Base-by-base conservation (phyloP, 257 asterid species). In the Anisodus tanguticus region DNA sequence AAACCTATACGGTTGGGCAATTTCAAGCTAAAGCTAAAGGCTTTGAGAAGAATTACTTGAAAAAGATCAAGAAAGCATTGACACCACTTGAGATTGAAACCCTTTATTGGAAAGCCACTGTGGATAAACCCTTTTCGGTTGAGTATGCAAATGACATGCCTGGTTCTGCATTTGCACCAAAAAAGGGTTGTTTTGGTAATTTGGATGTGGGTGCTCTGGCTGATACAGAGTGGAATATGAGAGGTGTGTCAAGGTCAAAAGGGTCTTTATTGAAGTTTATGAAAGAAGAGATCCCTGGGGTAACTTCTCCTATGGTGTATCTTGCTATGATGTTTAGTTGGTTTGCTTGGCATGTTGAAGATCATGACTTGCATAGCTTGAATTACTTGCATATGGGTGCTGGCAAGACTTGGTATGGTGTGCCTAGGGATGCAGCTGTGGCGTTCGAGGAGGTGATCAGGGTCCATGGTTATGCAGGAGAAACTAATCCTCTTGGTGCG, bases 321-420 rank as follows among this genome's bases (percentile, higher is more conserved):
- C 89, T 97, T 83, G 99, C 99, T 15, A 97, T 97, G 99, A 90
- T 97, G 97, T 95, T 97, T 88, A 97, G 99, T 82, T 97, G 99
- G 99, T 97, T 97, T 89, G 99, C 99, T 86, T 97, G 99, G 99
- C 99, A 97, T 83, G 99, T 95, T 54, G 99, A 97, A 90, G 99
- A 97, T 92, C 99, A 97, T 89, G 99, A 97, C 86, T 91, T 97
- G 91, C 99, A 97, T 86, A 97, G 99, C 91, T 91, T 97, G 96
- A 97, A 97, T 90, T 97, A 93, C 90, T 72, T 93, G 82, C 99
- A 97, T 59, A 87, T 87, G 87, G 99, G 99, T 71, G 92, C 98
- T 0, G 95, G 96, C 59, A 97, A 97, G 89, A 97, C 99, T 0
- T 97, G 99, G 99, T 97, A 97, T 70, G 99, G 99, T 54, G 99